A percentile compares a stretch with the other conserved stretches of the same genome.
phyloP scores from a whole-genome alignment of 805 yeast species.

The Cyberlindnera americana region DNA sequence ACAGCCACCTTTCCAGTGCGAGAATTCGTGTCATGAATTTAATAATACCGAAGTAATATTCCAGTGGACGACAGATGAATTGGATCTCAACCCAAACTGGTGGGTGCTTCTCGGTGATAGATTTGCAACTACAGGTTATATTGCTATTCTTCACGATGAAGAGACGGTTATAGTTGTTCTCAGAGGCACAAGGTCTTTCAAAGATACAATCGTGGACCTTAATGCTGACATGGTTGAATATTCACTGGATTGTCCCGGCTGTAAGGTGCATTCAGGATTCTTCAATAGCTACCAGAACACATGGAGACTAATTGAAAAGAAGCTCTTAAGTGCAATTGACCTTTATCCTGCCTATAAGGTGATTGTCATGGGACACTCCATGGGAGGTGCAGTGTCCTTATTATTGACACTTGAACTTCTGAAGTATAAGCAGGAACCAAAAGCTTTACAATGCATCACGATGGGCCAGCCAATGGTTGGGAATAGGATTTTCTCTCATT shows the following conservation, averaged over 20 bases:
- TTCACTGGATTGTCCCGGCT: conserved; percentile 15
- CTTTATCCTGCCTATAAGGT: conserved; percentile 13
- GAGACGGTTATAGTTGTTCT: conserved; percentile 15
- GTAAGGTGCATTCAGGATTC: conserved; percentile 27
- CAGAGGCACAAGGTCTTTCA: conserved; percentile 28
- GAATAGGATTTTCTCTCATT: conserved; percentile 16
- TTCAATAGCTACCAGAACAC: conserved; percentile 15
- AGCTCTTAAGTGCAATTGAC: background rate
- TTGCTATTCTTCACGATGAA: conserved; percentile 18
- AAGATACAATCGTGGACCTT: conserved; percentile 26
- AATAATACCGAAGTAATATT: conserved; percentile 21
- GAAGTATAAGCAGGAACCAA: background rate
- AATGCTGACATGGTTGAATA: conserved; percentile 24
- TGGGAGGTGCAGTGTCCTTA: conserved; percentile 28
- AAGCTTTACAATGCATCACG: conserved; percentile 10
- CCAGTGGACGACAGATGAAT: conserved; percentile 26
- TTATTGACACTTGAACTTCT: conserved; percentile 15
- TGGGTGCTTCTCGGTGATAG: conserved; percentile 1
- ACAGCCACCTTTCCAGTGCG: conserved; percentile 24
- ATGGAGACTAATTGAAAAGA: conserved; percentile 7
- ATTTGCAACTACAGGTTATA: conserved; percentile 26
- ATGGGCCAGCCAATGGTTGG: conserved; percentile 31
- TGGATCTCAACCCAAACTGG: conserved; percentile 5
- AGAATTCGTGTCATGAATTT: conserved; percentile 23
- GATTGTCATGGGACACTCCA: conserved; percentile 26